These are phyloP conservation scores for Staphylotrichum tortipilum DNA, from an alignment of 495 filamentous ascomycete genomes.

Conservation along the genomic window DNA sequence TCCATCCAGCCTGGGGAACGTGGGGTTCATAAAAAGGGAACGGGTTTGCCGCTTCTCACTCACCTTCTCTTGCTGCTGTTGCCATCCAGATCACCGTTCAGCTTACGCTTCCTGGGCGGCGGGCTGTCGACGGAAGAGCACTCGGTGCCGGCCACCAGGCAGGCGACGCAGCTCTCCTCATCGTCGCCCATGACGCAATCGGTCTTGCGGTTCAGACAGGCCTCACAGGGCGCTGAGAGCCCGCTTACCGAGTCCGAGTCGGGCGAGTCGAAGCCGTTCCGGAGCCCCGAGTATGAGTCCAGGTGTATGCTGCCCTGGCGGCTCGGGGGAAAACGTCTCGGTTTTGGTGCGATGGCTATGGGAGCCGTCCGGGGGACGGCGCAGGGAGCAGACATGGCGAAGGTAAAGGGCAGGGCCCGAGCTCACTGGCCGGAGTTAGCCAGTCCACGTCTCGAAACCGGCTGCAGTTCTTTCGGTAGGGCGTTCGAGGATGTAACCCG, in stretches of 20 bases:
- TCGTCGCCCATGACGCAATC: slow-evolving; percentile 83
- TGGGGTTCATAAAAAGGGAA: slow-evolving; percentile 5
- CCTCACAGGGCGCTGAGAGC: slow-evolving; percentile 36
- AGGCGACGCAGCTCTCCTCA: slow-evolving; percentile 53
- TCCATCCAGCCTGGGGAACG: no score
- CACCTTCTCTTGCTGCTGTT: slow-evolving; percentile 50
- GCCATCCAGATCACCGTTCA: slow-evolving; percentile 53
- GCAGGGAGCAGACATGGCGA: slow-evolving; percentile 42
- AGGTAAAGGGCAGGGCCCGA: slow-evolving; percentile 19
- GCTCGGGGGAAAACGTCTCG: slow-evolving; percentile 35
- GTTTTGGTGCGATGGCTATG: slow-evolving; percentile 50
- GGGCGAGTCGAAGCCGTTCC: slow-evolving; percentile 40
- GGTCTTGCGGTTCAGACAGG: slow-evolving; percentile 75
- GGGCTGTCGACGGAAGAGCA: slow-evolving; percentile 60
- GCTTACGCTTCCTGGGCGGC: slow-evolving; percentile 65
- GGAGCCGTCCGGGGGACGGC: slow-evolving; percentile 46
- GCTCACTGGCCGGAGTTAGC: slow-evolving; percentile 13
- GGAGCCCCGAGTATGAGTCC: slow-evolving; percentile 32
- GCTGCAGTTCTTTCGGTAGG: background rate
- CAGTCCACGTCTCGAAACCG: background rate
- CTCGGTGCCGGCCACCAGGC: slow-evolving; percentile 51
- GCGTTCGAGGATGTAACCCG: slow-evolving; percentile 6
- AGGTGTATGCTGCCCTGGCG: slow-evolving; percentile 35
- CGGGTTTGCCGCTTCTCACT: slow-evolving; percentile 29
- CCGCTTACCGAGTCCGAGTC: slow-evolving; percentile 42